Evolutionary conservation across 1,284 basidiomycete genomes (phyloP), one percentile per base, ranked within the genome.

Genomic region (Sparassis latifolia): DNA sequence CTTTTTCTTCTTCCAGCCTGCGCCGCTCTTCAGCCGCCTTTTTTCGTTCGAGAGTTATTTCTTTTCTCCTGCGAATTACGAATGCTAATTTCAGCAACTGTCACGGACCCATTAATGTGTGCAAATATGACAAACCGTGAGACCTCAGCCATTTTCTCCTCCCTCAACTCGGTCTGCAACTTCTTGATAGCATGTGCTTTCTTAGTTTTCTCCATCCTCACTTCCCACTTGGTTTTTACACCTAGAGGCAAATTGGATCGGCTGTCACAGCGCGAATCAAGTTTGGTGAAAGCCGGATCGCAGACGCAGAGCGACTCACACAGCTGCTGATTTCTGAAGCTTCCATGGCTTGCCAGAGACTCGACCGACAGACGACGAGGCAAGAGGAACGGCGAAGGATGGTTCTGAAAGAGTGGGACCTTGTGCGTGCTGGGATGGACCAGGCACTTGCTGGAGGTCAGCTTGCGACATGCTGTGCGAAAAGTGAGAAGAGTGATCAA

Each of bases 291-390:
- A 20, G 20, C 20, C 20, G 45, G 48, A 40, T 44, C 44, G 41
- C 27, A 55, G 43, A 50, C 33, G 33, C 50, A 48, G 10, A 45
- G 29, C 37, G 44, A 62, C 74, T 48, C 62, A 88, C 87, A 80
- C 78, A 30, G 82, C 81, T 7, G 88, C 75, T 1, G 75, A 65
- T 64, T 86, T 87, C 35, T 57, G 58, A 2, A 60, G 52, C 59
- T 89, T 89, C 87, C 87, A 89, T 45, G 76, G 57, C 62, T 86
- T 87, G 6, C 83, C 77, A 1, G 84, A 86, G 2, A 72, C 64
- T 40, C 84, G 74, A n/a, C 85, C 83, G 52, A 71, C 72, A 37
- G 78, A 70, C 2, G 85, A 80, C 33, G 78, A 66, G 4, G 76
- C 68, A 27, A 86, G 63, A 12, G 71, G 52, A n/a, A 76, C 51